Evolutionary conservation across 305 asterid genomes (phyloP).

Genomic region (Fraxinus sp.): DNA sequence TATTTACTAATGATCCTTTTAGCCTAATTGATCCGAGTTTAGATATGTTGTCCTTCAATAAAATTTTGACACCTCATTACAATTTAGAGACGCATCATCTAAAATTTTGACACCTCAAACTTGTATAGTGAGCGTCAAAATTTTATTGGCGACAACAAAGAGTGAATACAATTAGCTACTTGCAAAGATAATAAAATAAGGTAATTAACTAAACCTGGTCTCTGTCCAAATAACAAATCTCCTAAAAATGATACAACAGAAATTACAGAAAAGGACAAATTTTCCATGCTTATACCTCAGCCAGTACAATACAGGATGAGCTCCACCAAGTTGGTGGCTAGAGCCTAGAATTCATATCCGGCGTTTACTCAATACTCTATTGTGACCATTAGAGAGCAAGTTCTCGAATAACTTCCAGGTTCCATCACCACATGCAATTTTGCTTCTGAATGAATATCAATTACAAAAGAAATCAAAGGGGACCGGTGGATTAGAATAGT

Average conservation of each 20-base stretch:
- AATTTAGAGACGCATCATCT: too few relatives aligned
- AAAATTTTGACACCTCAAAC: background rate
- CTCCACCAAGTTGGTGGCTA: background rate
- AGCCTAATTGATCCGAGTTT: background rate
- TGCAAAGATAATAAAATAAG: background rate
- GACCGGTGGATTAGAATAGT: constrained; percentile 55
- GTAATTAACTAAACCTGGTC: background rate
- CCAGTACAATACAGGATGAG: background rate
- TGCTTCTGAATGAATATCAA: constrained; percentile 27
- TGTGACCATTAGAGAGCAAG: background rate
- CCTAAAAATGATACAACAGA: background rate
- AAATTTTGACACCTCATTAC: background rate
- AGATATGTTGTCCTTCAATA: too few relatives aligned
- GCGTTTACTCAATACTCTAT: background rate
- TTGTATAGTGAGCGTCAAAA: background rate
- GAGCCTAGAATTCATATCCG: background rate
- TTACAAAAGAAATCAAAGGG: constrained; percentile 65
- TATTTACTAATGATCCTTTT: background rate
- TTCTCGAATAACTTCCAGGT: background rate
- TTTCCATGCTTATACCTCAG: background rate
- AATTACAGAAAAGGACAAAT: background rate
- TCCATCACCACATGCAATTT: background rate
- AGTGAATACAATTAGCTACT: background rate
- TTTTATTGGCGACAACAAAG: background rate
- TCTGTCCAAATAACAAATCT: background rate